Percentiles rank a stretch among this genome's conserved stretches.
Conservation (phyloP, 2,329 filamentous ascomycete genomes). For the Ascochyta pisi region DNA sequence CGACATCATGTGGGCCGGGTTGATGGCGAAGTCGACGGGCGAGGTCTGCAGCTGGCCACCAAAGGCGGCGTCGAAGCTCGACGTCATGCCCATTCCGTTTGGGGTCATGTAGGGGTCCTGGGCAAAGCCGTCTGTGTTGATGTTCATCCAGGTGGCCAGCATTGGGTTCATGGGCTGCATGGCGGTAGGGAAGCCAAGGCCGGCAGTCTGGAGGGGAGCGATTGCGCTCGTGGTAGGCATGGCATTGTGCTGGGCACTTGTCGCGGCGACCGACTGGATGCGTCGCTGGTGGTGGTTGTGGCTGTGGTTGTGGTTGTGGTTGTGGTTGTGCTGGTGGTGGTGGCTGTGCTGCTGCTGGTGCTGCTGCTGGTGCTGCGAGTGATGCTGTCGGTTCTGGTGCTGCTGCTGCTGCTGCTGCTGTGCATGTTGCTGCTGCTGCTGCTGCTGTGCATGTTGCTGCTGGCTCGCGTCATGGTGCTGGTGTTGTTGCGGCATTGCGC, state of each 20-base stretch:
- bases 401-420: conserved; percentile 2
- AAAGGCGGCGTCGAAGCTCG: conserved; percentile 50
- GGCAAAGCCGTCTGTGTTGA: conserved; percentile 43
- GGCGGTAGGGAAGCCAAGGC: conserved; percentile 42
- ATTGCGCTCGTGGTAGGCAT: conserved; percentile 37
- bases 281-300: conserved; percentile 37
- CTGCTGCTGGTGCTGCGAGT: conserved; percentile 21
- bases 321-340: conserved; percentile 17
- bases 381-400: conserved; percentile 9
- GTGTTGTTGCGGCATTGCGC: conserved; percentile 39
- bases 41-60: conserved; percentile 53
- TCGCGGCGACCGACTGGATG: conserved; percentile 36
- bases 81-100: conserved; percentile 41
- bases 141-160: conserved; percentile 54
- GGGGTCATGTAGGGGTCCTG: conserved; percentile 34
- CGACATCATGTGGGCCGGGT: conserved; percentile 50
- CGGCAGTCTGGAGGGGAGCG: conserved; percentile 44
- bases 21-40: conserved; percentile 55
- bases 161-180: conserved; percentile 46
- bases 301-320: conserved; percentile 26
- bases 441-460: conserved; percentile 12
- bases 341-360: background rate
- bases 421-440: conserved; percentile 10
- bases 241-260: conserved; percentile 29
- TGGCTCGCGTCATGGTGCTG: conserved; percentile 20